Conservation (phyloP, 108 stramenopile species). For the Stephanodiscus triporus region DNA sequence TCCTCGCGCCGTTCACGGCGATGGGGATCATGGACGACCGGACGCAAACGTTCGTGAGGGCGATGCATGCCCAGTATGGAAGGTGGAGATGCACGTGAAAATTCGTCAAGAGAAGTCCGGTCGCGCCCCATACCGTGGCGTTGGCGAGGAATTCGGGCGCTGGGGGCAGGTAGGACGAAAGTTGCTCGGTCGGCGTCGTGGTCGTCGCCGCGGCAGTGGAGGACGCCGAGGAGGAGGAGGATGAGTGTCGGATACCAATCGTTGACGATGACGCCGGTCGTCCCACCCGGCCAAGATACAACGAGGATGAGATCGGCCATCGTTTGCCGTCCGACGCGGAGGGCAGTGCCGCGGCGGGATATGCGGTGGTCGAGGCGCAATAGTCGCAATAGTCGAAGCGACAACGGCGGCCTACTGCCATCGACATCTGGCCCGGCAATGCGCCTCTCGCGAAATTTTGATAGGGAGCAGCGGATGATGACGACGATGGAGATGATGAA, state of each 20-base stretch:
- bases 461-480: no score
- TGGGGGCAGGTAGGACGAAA: conserved; percentile 5
- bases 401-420: no score
- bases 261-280: conserved; percentile 2
- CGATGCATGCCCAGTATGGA: conserved; percentile 84
- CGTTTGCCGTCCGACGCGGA: no score
- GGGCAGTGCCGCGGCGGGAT: no score
- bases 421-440: no score
- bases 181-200: conserved; percentile 3
- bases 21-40: conserved; percentile 72
- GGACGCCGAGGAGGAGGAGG: conserved; percentile 7
- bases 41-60: conserved; percentile 67
- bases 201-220: neutral
- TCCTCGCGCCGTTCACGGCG: conserved; percentile 70
- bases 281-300: no score
- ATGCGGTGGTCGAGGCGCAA: no score
- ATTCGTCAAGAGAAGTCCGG: conserved; percentile 59
- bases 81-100: conserved; percentile 55
- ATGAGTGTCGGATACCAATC: neutral
- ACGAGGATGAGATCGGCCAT: no score
- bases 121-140: conserved; percentile 72
- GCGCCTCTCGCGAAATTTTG: no score
- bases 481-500: no score
- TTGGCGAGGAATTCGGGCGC: conserved; percentile 56
- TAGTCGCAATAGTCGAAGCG: no score